Evolutionary conservation across 495 filamentous ascomycete species (phyloP).

Genomic region (Astrothelium subdiscretum): DNA sequence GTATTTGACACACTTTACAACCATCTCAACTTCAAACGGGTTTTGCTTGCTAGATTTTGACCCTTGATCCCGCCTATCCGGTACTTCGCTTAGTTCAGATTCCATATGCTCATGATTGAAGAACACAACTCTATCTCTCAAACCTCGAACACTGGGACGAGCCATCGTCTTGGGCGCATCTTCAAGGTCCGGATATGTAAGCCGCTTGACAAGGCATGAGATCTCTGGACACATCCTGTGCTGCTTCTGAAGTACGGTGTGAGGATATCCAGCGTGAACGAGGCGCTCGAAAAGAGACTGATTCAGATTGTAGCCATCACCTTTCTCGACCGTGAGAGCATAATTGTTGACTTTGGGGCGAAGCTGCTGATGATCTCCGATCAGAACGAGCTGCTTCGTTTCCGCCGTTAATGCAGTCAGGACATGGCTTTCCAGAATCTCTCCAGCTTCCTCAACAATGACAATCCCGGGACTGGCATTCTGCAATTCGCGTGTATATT

Average conservation of each 20-base stretch:
- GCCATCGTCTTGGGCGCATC: constrained; percentile 44
- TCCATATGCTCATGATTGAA: constrained; percentile 51
- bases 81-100: constrained; percentile 26
- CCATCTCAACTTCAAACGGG: constrained; percentile 54
- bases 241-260: constrained; percentile 48
- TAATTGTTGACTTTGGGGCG: constrained; percentile 61
- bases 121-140: constrained; percentile 54
- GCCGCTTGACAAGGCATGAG: constrained; percentile 43
- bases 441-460: constrained; percentile 68
- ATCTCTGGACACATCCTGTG: constrained; percentile 66
- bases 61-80: constrained; percentile 41
- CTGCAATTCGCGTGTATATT: constrained; percentile 41
- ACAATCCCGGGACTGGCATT: constrained; percentile 42
- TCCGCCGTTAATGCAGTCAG: constrained; percentile 47
- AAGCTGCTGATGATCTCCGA: constrained; percentile 71
- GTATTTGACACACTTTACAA: constrained; percentile 56
- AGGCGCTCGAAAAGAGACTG: constrained; percentile 62
- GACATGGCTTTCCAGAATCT: constrained; percentile 64
- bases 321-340: constrained; percentile 51
- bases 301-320: constrained; percentile 59
- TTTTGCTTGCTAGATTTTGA: constrained; percentile 49
- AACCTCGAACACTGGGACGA: constrained; percentile 42
- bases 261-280: constrained; percentile 41
- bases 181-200: constrained; percentile 54
- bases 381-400: constrained; percentile 58